phyloP scores from a whole-genome alignment of 148 eudicot species.

The Cornus kousa region DNA sequence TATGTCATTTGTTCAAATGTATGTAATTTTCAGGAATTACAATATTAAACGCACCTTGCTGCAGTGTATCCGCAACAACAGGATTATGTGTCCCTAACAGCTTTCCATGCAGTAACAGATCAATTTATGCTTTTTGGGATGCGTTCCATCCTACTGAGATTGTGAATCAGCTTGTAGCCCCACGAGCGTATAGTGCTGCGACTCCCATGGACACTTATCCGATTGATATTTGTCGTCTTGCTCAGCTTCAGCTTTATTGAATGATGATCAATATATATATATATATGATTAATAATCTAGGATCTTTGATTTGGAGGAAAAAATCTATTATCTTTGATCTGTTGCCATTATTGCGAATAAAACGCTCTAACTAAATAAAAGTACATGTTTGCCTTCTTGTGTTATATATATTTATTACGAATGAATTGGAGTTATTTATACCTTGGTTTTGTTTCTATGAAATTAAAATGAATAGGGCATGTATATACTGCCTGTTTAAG shows the following conservation, averaged over 20 bases:
- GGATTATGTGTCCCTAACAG: slow-evolving; percentile 10
- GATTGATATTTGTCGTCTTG: neutral
- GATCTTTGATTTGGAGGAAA: too few species aligned
- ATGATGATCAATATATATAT: too few species aligned
- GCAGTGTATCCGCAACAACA: neutral
- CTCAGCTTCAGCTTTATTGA: neutral
- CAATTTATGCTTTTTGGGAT: slow-evolving; percentile 8
- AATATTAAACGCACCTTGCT: neutral
- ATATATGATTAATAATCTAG: too few species aligned
- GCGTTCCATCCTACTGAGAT: slow-evolving; percentile 19
- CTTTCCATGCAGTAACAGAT: slow-evolving; percentile 13
- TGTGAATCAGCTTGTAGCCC: neutral
- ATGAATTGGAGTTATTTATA: too few species aligned
- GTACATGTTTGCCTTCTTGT: too few species aligned
- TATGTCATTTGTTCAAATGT: neutral
- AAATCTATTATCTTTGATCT: too few species aligned
- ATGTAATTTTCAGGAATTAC: slow-evolving; percentile 14
- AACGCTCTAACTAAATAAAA: too few species aligned
- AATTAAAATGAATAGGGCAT: too few species aligned
- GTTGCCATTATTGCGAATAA: too few species aligned
- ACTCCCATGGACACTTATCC: neutral
- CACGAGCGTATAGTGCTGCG: slow-evolving; percentile 12
- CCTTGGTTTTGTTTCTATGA: too few species aligned
- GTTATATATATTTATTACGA: too few species aligned
- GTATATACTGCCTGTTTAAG: too few species aligned